Evolutionary conservation across 148 eudicot species (phyloP).

Genomic region (Rhododendron kiyosumense): DNA sequence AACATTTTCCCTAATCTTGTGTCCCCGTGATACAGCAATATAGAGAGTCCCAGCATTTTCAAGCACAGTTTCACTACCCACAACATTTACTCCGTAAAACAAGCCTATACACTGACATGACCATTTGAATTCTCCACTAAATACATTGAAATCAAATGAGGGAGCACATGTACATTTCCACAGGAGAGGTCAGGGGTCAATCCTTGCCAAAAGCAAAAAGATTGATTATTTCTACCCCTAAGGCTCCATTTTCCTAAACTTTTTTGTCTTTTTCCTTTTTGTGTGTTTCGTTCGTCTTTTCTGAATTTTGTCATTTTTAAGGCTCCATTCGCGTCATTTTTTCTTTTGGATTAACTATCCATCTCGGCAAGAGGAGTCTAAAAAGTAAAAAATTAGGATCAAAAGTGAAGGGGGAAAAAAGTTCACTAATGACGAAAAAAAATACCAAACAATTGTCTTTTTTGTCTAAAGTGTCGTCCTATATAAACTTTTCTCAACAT

Average conservation of each 20-base stretch:
- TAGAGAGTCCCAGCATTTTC: not conserved
- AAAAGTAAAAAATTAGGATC: too few species aligned
- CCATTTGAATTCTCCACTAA: not conserved
- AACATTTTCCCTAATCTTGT: not conserved
- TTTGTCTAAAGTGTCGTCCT: not conserved
- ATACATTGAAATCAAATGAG: slow-evolving; percentile 1
- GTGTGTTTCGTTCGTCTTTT: too few species aligned
- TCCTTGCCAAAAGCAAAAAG: not conserved
- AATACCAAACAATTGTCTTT: not conserved
- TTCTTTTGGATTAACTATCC: too few species aligned
- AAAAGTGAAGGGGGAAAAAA: too few species aligned
- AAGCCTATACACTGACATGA: not conserved
- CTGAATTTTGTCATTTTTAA: too few species aligned
- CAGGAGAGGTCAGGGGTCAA: not conserved
- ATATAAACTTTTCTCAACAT: not conserved
- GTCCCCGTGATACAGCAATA: not conserved
- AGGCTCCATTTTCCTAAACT: not conserved
- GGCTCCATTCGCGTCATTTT: too few species aligned
- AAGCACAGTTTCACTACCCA: not conserved
- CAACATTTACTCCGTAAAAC: not conserved
- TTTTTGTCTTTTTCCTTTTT: too few species aligned
- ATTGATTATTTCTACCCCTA: not conserved
- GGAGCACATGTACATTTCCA: not conserved
- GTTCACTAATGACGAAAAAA: not conserved
- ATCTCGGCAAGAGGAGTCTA: too few species aligned